phyloP scores from a whole-genome alignment of 2,329 filamentous ascomycete species.

The Aspergillus sp. region DNA sequence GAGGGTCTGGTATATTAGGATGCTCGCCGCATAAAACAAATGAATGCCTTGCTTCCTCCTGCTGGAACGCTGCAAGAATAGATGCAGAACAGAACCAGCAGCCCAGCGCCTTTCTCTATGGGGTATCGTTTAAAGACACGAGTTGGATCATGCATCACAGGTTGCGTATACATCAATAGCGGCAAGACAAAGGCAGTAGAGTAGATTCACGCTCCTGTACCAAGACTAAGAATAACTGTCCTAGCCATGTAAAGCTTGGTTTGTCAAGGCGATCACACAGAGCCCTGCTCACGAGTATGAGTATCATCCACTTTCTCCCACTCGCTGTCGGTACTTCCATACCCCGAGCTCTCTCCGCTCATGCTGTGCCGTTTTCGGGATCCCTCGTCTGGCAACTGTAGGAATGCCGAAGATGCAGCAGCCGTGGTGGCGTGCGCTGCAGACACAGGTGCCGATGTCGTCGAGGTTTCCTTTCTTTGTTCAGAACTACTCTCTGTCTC shows the following conservation, averaged over 20 bases:
- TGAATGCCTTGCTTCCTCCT: neutral
- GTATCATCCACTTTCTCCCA: slow-evolving; percentile 80
- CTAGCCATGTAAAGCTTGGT: slow-evolving; percentile 48
- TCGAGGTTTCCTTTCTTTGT: slow-evolving; percentile 11
- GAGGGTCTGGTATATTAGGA: too few relatives aligned
- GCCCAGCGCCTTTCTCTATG: neutral
- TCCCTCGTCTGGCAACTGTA: slow-evolving; percentile 43
- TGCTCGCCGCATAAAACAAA: neutral
- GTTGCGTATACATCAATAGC: neutral
- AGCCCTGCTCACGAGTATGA: slow-evolving; percentile 5
- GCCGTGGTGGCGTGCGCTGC: slow-evolving; percentile 10
- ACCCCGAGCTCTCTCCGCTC: slow-evolving; percentile 45
- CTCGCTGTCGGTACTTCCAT: slow-evolving; percentile 80
- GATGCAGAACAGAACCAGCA: too few relatives aligned
- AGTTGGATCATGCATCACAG: slow-evolving; percentile 25
- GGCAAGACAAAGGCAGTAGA: neutral
- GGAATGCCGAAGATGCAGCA: slow-evolving; percentile 19
- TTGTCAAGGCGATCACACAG: neutral
- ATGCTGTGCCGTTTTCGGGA: slow-evolving; percentile 40
- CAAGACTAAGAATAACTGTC: neutral
- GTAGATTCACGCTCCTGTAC: too few relatives aligned
- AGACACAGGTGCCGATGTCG: neutral
- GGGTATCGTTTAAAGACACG: neutral
- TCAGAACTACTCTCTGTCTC: slow-evolving; percentile 27
- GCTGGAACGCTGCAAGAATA: neutral